Percentiles rank a stretch among this genome's conserved stretches.
phyloP scores from a whole-genome alignment of 139 green algal genomes.

The Volvox reticuliferus region DNA sequence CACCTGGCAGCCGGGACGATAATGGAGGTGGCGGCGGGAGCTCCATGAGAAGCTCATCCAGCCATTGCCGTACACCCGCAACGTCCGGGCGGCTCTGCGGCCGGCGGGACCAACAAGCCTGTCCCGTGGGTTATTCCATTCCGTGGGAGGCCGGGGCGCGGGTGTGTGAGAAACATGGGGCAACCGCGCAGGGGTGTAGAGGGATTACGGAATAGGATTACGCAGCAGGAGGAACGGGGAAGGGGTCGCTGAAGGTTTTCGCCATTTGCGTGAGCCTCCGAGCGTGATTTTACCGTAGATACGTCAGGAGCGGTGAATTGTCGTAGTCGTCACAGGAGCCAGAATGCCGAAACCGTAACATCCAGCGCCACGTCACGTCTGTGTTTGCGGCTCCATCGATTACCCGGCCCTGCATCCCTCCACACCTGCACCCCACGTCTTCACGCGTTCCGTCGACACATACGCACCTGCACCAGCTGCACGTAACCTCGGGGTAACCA shows the following conservation, averaged over 20 bases:
- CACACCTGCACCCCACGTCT: background rate
- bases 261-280: too few species aligned
- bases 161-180: too few species aligned
- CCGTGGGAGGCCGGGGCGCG: too few species aligned
- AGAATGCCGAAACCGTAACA: background rate
- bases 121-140: background rate
- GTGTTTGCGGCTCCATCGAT: too few species aligned
- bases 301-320: too few species aligned
- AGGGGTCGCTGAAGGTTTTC: background rate
- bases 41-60: slow-evolving; percentile 39
- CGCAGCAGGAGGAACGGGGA: background rate
- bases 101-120: slow-evolving; percentile 21
- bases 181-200: too few species aligned
- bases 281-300: background rate
- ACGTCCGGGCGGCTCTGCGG: slow-evolving; percentile 17
- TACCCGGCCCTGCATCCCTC: background rate
- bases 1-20: background rate
- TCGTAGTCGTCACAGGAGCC: background rate
- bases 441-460: background rate
- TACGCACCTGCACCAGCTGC: background rate
- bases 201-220: too few species aligned
- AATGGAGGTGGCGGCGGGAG: background rate
- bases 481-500: slow-evolving; percentile 2
- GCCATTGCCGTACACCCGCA: slow-evolving; percentile 22
- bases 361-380: background rate